A percentile compares a stretch with the other conserved stretches of the same genome.
Conservation (phyloP, 2,329 filamentous ascomycete species). For the Orbilia javanica region DNA sequence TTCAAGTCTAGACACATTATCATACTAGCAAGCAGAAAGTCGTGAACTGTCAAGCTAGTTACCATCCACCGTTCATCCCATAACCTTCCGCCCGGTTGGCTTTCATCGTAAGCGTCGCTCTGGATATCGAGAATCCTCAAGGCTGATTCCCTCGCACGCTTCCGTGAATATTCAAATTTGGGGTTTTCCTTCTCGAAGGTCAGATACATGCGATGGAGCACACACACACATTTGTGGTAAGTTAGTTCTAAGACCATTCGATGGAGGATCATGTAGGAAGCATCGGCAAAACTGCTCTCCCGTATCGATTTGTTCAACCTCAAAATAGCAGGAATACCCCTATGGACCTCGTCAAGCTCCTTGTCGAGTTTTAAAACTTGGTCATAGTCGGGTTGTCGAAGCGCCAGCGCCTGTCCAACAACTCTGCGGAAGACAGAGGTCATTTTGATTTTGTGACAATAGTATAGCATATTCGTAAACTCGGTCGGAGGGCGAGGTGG, state of each 20-base stretch:
- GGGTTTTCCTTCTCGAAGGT: conserved; percentile 48
- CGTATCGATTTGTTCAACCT: conserved; percentile 66
- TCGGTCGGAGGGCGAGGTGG: conserved; percentile 67
- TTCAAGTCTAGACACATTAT: conserved; percentile 64
- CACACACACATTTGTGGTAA: conserved; percentile 67
- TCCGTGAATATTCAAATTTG: conserved; percentile 39
- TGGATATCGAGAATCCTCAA: conserved; percentile 62
- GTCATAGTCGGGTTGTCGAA: conserved; percentile 62
- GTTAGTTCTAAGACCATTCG: conserved; percentile 69
- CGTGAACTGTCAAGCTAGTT: conserved; percentile 38
- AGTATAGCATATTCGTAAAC: conserved; percentile 67
- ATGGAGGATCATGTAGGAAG: conserved; percentile 68
- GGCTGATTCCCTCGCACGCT: conserved; percentile 29
- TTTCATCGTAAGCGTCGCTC: conserved; percentile 68
- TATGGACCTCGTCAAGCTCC: conserved; percentile 65
- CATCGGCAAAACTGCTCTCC: conserved; percentile 67
- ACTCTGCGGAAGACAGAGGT: conserved; percentile 67
- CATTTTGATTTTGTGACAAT: conserved; percentile 67
- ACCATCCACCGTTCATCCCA: conserved; percentile 55
- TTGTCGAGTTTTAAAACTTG: conserved; percentile 64
- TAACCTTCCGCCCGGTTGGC: conserved; percentile 60
- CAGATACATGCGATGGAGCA: conserved; percentile 60
- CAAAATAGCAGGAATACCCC: conserved; percentile 66
- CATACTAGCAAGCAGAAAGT: conserved; percentile 55
- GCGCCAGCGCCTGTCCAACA: conserved; percentile 66